phyloP scores from a whole-genome alignment of 208 protist species.

The Acanthamoeba quina region DNA sequence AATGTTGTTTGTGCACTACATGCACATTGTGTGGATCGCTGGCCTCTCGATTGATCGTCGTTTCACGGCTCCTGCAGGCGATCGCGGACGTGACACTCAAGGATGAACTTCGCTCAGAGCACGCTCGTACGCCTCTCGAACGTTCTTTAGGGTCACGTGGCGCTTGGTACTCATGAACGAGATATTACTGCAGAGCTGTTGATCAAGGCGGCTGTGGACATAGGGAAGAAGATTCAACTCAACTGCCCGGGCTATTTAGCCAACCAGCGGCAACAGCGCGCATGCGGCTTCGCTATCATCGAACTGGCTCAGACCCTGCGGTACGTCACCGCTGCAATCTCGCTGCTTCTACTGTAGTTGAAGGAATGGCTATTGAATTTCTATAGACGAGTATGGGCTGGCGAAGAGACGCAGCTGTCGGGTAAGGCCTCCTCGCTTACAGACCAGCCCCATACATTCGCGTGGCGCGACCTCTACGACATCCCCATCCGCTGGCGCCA shows the following conservation, averaged over 20 bases:
- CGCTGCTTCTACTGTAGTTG: not conserved
- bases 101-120: not conserved
- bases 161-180: too few species aligned
- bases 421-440: slow-evolving; percentile 47
- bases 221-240: slow-evolving; percentile 76
- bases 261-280: slow-evolving; percentile 83
- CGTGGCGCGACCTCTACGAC: slow-evolving; percentile 86
- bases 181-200: not conserved
- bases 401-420: not conserved
- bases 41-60: too few species aligned
- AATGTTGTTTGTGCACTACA: too few species aligned
- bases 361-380: not conserved
- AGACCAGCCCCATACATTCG: slow-evolving; percentile 67
- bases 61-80: not conserved
- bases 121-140: not conserved
- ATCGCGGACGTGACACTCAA: slow-evolving; percentile 49
- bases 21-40: too few species aligned
- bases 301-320: slow-evolving; percentile 81
- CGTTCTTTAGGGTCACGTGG: too few species aligned
- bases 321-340: not conserved
- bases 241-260: slow-evolving; percentile 83
- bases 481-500: slow-evolving; percentile 86
- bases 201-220: not conserved
- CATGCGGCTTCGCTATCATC: slow-evolving; percentile 81
- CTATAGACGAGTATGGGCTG: not conserved